These are phyloP conservation scores for Cladosporium sp. DNA, from an alignment of 2,329 filamentous ascomycete species.

Conservation along the genomic window DNA sequence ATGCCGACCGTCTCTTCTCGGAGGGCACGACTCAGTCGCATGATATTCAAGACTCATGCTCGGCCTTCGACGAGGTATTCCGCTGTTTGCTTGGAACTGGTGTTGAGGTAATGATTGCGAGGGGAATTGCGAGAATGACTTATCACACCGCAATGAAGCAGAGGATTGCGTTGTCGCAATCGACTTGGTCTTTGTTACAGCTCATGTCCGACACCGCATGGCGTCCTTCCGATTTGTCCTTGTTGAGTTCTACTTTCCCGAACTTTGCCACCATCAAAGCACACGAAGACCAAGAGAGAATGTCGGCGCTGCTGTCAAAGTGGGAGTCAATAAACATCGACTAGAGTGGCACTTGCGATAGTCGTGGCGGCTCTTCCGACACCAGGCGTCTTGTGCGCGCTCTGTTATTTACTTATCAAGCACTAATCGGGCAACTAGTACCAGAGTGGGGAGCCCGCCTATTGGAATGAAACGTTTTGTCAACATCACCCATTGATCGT, in stretches of 20 bases:
- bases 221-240: constrained; percentile 13
- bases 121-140: constrained; percentile 15
- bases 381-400: too few relatives aligned
- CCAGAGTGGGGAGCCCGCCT: too few relatives aligned
- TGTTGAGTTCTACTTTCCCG: constrained; percentile 13
- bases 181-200: constrained; percentile 12
- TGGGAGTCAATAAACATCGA: constrained; percentile 8
- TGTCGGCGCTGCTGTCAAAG: constrained; percentile 13
- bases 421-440: too few relatives aligned
- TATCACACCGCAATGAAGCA: constrained; percentile 15
- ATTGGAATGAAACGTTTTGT: too few relatives aligned
- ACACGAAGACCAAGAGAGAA: constrained; percentile 4
- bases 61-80: constrained; percentile 18
- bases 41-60: constrained; percentile 10
- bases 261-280: constrained; percentile 13
- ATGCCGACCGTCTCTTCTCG: neutral
- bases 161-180: constrained; percentile 1
- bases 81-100: constrained; percentile 15
- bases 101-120: constrained; percentile 14
- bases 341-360: neutral
- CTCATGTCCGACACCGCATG: constrained; percentile 16
- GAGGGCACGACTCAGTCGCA: too few relatives aligned
- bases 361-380: too few relatives aligned
- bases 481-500: too few relatives aligned
- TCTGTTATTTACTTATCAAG: too few relatives aligned